Evolutionary conservation across 1,284 basidiomycete species (phyloP).

Genomic region (Rhodotorula glutinis): DNA sequence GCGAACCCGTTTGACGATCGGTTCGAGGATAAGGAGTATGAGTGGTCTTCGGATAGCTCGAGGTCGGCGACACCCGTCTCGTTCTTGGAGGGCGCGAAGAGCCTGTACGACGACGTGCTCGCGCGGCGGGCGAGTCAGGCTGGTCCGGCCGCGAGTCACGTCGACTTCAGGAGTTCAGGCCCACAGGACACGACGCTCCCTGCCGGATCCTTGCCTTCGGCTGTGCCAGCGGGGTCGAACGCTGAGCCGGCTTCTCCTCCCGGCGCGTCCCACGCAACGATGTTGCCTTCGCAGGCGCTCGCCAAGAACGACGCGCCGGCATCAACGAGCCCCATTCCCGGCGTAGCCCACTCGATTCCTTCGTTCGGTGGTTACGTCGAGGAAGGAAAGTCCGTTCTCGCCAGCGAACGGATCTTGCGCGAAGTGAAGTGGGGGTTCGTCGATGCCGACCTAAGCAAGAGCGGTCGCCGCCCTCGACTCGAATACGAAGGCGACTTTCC

Average conservation of each 20-base stretch:
- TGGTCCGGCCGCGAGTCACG: no score
- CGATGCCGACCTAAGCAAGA: not conserved
- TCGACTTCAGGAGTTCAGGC: no score
- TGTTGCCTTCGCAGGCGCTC: not conserved
- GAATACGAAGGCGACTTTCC: constrained; percentile 31
- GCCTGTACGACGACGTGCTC: not conserved
- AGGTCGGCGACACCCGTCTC: not conserved
- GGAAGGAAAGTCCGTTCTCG: not conserved
- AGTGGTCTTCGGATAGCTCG: not conserved
- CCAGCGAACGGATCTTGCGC: constrained; percentile 14
- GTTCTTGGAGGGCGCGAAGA: not conserved
- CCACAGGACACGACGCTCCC: no score
- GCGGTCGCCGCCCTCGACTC: constrained; percentile 13
- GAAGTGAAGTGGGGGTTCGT: constrained; percentile 31
- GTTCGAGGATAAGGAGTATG: not conserved
- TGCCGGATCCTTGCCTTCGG: no score
- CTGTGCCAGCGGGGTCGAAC: no score
- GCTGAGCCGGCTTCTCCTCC: not conserved
- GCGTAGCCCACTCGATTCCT: not conserved
- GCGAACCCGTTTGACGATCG: not conserved
- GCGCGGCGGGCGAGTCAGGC: not conserved
- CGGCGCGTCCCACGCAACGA: not conserved
- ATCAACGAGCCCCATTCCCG: not conserved
- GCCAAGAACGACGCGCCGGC: not conserved
- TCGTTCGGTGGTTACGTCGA: constrained; percentile 27